A percentile compares a stretch with the other conserved stretches of the same genome.
Conservation (phyloP, 2,329 filamentous ascomycete species). For the Plectosphaerella sp. region DNA sequence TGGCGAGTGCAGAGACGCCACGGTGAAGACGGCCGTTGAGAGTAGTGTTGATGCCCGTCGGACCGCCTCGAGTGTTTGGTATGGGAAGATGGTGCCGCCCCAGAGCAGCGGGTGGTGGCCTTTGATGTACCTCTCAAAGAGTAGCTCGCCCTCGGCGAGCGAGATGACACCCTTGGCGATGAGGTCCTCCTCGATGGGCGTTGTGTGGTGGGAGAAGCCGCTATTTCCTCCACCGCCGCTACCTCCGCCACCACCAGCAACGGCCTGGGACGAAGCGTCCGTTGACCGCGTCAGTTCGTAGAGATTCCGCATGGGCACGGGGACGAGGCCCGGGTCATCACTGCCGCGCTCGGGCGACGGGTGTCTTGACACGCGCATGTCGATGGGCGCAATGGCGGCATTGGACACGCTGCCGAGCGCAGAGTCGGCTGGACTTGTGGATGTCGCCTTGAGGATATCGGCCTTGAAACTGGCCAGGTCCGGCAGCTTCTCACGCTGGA, state of each 20-base stretch:
- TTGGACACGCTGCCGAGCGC: conserved; percentile 2
- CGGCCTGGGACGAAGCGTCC: background rate
- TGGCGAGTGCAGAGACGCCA: conserved; percentile 55
- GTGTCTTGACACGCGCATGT: conserved; percentile 33
- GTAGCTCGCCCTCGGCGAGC: conserved; percentile 39
- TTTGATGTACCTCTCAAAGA: conserved; percentile 28
- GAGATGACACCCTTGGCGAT: conserved; percentile 41
- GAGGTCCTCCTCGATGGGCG: conserved; percentile 31
- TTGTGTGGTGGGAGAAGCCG: background rate
- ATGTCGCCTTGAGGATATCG: background rate
- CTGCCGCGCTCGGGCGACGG: conserved; percentile 29
- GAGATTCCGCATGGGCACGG: conserved; percentile 48
- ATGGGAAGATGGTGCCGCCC: conserved; percentile 45
- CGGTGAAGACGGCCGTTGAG: conserved; percentile 53
- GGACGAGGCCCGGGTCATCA: conserved; percentile 32
- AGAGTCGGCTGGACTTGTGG: conserved; percentile 5
- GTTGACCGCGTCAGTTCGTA: conserved; percentile 41
- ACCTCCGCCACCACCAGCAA: no score
- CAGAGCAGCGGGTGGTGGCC: conserved; percentile 41
- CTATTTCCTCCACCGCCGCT: no score
- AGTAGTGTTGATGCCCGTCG: conserved; percentile 51
- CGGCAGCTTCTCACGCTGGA: background rate
- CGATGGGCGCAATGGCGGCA: conserved; percentile 21
- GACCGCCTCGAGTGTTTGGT: conserved; percentile 42
- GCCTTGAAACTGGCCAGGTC: background rate